Conservation (phyloP, 1,139 yeast species). For the Pichia sp. region DNA sequence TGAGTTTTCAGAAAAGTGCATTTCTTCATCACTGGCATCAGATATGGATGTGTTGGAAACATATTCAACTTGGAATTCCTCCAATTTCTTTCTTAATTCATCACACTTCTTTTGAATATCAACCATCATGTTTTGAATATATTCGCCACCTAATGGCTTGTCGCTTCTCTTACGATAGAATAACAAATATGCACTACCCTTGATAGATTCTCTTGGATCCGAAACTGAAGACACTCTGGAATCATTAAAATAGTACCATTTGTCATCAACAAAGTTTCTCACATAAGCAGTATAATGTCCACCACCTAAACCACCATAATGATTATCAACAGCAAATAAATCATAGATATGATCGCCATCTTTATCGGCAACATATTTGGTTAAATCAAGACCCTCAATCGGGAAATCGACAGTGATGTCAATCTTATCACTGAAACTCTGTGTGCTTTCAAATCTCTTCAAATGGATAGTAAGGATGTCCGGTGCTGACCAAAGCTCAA, state of each 20-base stretch:
- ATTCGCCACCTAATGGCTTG: slow-evolving; percentile 31
- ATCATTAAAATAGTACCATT: slow-evolving; percentile 94
- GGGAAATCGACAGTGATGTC: slow-evolving; percentile 87
- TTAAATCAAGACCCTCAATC: slow-evolving; percentile 74
- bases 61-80: slow-evolving; percentile 12
- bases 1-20: neutral
- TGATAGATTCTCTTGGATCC: slow-evolving; percentile 61
- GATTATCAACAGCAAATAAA: slow-evolving; percentile 90
- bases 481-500: slow-evolving; percentile 90
- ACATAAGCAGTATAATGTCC: slow-evolving; percentile 96
- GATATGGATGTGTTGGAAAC: slow-evolving; percentile 1
- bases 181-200: slow-evolving; percentile 83
- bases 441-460: slow-evolving; percentile 84
- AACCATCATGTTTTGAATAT: slow-evolving; percentile 21
- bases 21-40: slow-evolving; percentile 13
- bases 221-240: slow-evolving; percentile 61
- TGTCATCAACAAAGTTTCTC: slow-evolving; percentile 69
- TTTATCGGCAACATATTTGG: slow-evolving; percentile 47
- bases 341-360: slow-evolving; percentile 58
- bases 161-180: slow-evolving; percentile 67
- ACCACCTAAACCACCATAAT: slow-evolving; percentile 95
- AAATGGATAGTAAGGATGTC: slow-evolving; percentile 87
- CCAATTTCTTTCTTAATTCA: slow-evolving; percentile 18
- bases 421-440: slow-evolving; percentile 88
- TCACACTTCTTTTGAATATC: slow-evolving; percentile 22